These are phyloP conservation scores for Thielaviopsis ethacetica DNA, from an alignment of 2,329 filamentous ascomycete species.

Conservation along the genomic window DNA sequence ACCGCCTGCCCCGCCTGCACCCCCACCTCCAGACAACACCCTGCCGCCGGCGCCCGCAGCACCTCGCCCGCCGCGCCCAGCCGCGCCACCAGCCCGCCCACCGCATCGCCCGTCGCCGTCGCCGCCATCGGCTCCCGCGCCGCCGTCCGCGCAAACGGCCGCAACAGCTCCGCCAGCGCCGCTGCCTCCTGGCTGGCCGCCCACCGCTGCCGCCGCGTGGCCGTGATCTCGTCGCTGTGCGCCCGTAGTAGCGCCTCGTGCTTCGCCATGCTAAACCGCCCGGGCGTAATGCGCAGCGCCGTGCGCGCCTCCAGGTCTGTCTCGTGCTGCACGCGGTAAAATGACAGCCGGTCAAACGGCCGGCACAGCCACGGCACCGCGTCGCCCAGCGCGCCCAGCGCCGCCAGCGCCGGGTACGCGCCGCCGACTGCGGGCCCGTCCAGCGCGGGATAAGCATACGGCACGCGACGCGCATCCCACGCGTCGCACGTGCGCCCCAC, in stretches of 20 bases:
- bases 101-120: not conserved
- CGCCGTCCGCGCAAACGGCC: not conserved
- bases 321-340: slow-evolving; percentile 18
- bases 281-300: not conserved
- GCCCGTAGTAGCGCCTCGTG: not conserved
- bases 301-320: not conserved
- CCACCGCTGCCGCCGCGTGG: no score
- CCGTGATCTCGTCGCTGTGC: not conserved
- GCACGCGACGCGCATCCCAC: slow-evolving; percentile 16
- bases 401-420: not conserved
- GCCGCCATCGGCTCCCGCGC: no score
- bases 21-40: slow-evolving; percentile 14
- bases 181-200: no score
- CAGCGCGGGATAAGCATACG: not conserved
- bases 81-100: not conserved
- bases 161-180: not conserved
- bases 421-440: not conserved
- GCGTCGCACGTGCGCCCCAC: slow-evolving; percentile 21
- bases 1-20: slow-evolving; percentile 18
- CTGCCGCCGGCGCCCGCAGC: slow-evolving; percentile 15
- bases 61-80: not conserved
- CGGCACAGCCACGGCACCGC: slow-evolving; percentile 18
- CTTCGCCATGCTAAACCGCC: not conserved
- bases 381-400: not conserved
- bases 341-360: slow-evolving; percentile 20